These are phyloP conservation scores for Pseudogymnoascus sp. DNA, from an alignment of 2,329 filamentous ascomycete genomes.

Conservation along the genomic window DNA sequence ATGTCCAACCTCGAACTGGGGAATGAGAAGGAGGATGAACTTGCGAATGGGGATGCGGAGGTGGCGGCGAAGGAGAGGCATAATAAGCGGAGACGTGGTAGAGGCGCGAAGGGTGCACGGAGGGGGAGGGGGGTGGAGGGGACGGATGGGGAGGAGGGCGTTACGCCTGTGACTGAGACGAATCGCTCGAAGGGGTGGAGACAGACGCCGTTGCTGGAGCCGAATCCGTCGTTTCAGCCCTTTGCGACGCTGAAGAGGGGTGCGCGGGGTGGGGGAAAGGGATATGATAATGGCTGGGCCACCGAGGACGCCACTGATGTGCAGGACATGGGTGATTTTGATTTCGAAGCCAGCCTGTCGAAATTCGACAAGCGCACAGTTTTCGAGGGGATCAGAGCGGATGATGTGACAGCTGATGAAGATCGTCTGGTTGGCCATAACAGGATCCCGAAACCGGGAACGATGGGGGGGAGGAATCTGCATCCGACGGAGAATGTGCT, in stretches of 20 bases:
- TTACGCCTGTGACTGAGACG: constrained; percentile 36
- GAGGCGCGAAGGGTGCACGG: constrained; percentile 5
- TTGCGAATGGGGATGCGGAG: constrained; percentile 25
- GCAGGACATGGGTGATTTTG: constrained; percentile 88
- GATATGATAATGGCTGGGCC: constrained; percentile 74
- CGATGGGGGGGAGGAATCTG: constrained; percentile 76
- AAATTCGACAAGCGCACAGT: constrained; percentile 92
- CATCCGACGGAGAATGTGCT: constrained; percentile 90
- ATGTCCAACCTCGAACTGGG: constrained; percentile 35
- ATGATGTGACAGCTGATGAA: constrained; percentile 82
- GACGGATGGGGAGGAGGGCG: constrained; percentile 21
- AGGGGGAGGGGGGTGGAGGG: constrained; percentile 28
- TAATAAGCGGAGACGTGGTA: neutral
- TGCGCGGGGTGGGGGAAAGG: constrained; percentile 36
- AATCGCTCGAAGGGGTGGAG: constrained; percentile 57
- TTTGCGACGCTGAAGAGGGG: constrained; percentile 53
- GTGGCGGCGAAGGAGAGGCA: constrained; percentile 16
- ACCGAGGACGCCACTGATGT: constrained; percentile 95
- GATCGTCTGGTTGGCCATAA: constrained; percentile 90
- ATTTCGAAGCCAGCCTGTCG: constrained; percentile 80
- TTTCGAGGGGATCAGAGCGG: constrained; percentile 84
- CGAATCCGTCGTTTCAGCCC: constrained; percentile 54
- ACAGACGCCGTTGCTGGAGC: constrained; percentile 58
- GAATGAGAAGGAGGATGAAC: constrained; percentile 22
- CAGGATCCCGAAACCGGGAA: constrained; percentile 57